phyloP scores from a whole-genome alignment of 805 yeast genomes.

The Monosporozyma servazzii region DNA sequence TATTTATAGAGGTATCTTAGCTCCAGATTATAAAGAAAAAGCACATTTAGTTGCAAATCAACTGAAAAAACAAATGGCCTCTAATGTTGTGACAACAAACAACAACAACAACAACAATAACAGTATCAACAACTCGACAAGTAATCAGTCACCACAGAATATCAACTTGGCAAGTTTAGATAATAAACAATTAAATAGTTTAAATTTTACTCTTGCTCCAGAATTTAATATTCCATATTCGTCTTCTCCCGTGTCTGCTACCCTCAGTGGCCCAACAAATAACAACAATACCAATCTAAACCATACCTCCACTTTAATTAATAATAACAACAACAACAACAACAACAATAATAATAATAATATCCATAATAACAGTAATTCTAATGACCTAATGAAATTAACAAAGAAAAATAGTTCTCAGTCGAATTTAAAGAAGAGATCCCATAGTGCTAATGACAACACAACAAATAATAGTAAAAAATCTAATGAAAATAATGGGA shows the following conservation, averaged over 20 bases:
- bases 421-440: slow-evolving; percentile 1
- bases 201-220: slow-evolving; percentile 20
- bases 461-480: not conserved
- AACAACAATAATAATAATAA: not conserved
- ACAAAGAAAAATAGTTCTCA: slow-evolving; percentile 1
- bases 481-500: not conserved
- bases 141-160: not conserved
- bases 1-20: slow-evolving; percentile 68
- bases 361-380: not conserved
- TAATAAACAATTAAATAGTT: slow-evolving; percentile 5
- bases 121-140: not conserved
- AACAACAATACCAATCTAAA: slow-evolving; percentile 1
- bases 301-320: not conserved
- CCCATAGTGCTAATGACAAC: not conserved
- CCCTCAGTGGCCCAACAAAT: slow-evolving; percentile 26
- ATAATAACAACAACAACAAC: not conserved
- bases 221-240: slow-evolving; percentile 52
- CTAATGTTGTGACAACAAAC: not conserved
- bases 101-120: not conserved
- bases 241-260: slow-evolving; percentile 72
- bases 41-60: slow-evolving; percentile 45
- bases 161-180: not conserved
- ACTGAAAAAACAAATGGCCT: slow-evolving; percentile 18
- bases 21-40: slow-evolving; percentile 66
- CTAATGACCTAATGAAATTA: slow-evolving; percentile 7